Percentiles rank a stretch among this genome's conserved stretches.
These are phyloP conservation scores for Arabis hirsuta DNA, from an alignment of 345 rosid species.

Conservation along the genomic window DNA sequence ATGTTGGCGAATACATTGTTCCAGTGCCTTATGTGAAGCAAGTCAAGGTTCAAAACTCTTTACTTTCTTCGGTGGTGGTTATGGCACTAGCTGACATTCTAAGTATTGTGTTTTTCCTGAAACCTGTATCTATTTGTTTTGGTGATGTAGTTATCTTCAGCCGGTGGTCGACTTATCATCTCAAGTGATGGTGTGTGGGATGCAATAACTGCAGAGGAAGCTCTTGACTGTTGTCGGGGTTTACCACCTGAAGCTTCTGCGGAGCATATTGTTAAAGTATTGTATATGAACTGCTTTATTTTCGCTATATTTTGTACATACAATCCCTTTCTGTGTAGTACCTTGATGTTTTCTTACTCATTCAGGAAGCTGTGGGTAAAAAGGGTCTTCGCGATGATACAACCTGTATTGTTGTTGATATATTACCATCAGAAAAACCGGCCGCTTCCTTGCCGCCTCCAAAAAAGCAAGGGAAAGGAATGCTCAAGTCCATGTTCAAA, in stretches of 20 bases:
- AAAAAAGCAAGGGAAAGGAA: slow-evolving; percentile 81
- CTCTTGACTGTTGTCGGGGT: slow-evolving; percentile 92
- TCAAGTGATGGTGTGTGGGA: slow-evolving; percentile 99
- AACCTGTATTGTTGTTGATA: slow-evolving; percentile 94
- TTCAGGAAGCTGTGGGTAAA: slow-evolving; percentile 78
- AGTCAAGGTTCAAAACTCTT: slow-evolving; percentile 69
- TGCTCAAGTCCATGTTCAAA: slow-evolving; percentile 86
- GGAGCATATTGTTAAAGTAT: slow-evolving; percentile 87
- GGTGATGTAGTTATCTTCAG: slow-evolving; percentile 78
- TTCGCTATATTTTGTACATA: neutral
- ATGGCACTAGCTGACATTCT: neutral
- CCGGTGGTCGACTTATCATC: slow-evolving; percentile 89
- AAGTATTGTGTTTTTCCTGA: slow-evolving; percentile 15
- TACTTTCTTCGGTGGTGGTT: neutral
- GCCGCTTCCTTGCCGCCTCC: slow-evolving; percentile 67
- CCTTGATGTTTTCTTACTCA: slow-evolving; percentile 34
- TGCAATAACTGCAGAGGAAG: slow-evolving; percentile 76
- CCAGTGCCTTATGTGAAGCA: slow-evolving; percentile 99
- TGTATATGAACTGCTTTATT: slow-evolving; percentile 19
- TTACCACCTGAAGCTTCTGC: slow-evolving; percentile 92
- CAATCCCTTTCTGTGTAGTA: slow-evolving; percentile 7
- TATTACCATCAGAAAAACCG: slow-evolving; percentile 82
- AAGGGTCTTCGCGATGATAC: slow-evolving; percentile 99
- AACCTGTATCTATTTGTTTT: neutral
- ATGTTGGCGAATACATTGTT: slow-evolving; percentile 95